phyloP scores from a whole-genome alignment of 2,329 filamentous ascomycete genomes.

The Trichoderma hamatum region DNA sequence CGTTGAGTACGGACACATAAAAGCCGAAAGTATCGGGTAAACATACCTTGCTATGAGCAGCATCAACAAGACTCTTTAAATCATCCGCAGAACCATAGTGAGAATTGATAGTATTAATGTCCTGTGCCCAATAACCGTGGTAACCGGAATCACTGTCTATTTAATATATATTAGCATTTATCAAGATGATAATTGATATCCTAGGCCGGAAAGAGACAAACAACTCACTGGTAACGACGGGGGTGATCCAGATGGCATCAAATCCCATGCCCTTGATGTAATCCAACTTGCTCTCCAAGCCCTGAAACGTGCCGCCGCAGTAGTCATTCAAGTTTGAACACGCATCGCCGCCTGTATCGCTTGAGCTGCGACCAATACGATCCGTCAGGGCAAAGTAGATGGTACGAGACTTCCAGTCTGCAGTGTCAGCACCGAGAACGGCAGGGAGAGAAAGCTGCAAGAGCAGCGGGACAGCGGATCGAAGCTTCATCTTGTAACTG shows the following conservation, averaged over 20 bases:
- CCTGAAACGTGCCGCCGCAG: constrained; percentile 64
- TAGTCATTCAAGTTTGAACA: constrained; percentile 52
- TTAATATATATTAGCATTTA: neutral
- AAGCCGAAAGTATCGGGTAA: neutral
- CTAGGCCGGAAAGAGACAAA: no score
- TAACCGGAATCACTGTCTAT: constrained; percentile 49
- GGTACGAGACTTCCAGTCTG: constrained; percentile 55
- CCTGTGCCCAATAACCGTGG: constrained; percentile 59
- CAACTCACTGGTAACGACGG: constrained; percentile 52
- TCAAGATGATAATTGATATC: neutral
- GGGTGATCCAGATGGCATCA: constrained; percentile 61
- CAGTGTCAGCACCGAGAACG: constrained; percentile 40
- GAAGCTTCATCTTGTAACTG: constrained; percentile 18
- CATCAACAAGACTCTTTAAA: constrained; percentile 57
- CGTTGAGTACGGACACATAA: neutral
- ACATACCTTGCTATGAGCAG: constrained; percentile 59
- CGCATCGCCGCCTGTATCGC: constrained; percentile 48
- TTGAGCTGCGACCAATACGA: constrained; percentile 52
- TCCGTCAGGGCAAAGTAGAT: constrained; percentile 64
- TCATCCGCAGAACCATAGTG: constrained; percentile 63
- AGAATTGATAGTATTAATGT: constrained; percentile 57
- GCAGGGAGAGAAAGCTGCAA: constrained; percentile 25
- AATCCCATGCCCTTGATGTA: constrained; percentile 66
- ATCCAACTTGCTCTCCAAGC: constrained; percentile 61
- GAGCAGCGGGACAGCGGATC: constrained; percentile 16